phyloP scores from a whole-genome alignment of 1,284 basidiomycete genomes.

The Apiotrichum montevideense region DNA sequence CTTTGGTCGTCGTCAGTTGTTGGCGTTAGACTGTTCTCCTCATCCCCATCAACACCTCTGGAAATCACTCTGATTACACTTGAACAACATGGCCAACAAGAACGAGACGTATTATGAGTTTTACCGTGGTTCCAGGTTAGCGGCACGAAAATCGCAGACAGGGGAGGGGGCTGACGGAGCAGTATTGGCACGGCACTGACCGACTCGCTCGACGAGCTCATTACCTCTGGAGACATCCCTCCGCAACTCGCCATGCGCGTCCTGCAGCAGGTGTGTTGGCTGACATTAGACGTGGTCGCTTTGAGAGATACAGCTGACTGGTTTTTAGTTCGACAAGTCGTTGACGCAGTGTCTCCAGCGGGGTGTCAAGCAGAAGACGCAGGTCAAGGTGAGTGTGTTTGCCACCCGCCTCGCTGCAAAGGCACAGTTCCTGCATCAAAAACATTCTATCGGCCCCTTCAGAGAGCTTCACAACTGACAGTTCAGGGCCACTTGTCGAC shows the following conservation, averaged over 20 bases:
- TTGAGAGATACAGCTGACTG: background rate
- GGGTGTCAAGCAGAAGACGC: constrained; percentile 86
- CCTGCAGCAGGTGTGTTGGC: constrained; percentile 74
- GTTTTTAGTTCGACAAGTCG: constrained; percentile 80
- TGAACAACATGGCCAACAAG: constrained; percentile 22
- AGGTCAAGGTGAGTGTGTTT: constrained; percentile 62
- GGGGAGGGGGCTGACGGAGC: constrained; percentile 1
- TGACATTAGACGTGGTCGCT: background rate
- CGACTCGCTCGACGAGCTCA: constrained; percentile 98
- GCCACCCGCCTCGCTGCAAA: no score
- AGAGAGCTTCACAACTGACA: no score
- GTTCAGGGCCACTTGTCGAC: constrained; percentile 77
- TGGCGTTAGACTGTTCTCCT: no score
- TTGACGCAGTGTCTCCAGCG: constrained; percentile 83
- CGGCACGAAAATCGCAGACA: background rate
- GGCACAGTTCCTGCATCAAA: no score
- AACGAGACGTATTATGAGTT: constrained; percentile 75
- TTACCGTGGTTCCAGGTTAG: constrained; percentile 55
- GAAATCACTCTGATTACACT: no score
- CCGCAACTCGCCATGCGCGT: constrained; percentile 97
- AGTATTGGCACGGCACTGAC: constrained; percentile 97
- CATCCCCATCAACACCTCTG: no score
- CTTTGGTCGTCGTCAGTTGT: no score
- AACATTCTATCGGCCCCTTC: no score
- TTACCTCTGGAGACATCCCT: constrained; percentile 92